These are phyloP conservation scores for Eremomyces bilateralis DNA, from an alignment of 495 filamentous ascomycete genomes.

Conservation along the genomic window DNA sequence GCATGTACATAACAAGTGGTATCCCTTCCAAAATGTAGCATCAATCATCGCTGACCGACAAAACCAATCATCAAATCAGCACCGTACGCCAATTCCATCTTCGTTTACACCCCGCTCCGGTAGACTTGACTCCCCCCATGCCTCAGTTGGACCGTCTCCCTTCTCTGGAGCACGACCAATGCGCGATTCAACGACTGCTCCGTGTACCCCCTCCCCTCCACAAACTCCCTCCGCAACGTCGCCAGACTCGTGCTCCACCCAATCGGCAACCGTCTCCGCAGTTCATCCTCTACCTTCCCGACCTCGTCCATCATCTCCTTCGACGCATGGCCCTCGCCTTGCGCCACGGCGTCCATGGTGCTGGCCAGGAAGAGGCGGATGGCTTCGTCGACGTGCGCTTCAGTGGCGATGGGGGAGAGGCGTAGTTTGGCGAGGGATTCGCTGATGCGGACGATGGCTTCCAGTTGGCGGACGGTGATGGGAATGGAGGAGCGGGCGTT, in stretches of 20 bases:
- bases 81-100: no score
- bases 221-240: constrained; percentile 72
- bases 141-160: constrained; percentile 80
- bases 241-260: constrained; percentile 86
- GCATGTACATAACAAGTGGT: no score
- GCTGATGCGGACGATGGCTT: constrained; percentile 92
- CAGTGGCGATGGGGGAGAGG: constrained; percentile 65
- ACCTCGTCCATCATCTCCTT: constrained; percentile 82
- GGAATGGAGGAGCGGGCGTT: constrained; percentile 81
- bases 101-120: constrained; percentile 43
- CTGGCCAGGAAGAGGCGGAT: constrained; percentile 92
- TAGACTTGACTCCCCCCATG: constrained; percentile 80
- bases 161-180: constrained; percentile 61
- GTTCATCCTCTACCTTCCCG: constrained; percentile 71
- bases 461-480: constrained; percentile 92
- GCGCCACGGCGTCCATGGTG: constrained; percentile 94
- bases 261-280: constrained; percentile 71
- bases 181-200: constrained; percentile 73
- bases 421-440: constrained; percentile 86
- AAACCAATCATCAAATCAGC: no score
- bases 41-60: no score
- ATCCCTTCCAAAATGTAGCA: no score
- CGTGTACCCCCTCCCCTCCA: constrained; percentile 65
- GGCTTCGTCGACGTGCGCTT: constrained; percentile 89
- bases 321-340: constrained; percentile 59